Evolutionary conservation across 2,329 filamentous ascomycete species (phyloP).

Genomic region (Niveomyces coronatus): DNA sequence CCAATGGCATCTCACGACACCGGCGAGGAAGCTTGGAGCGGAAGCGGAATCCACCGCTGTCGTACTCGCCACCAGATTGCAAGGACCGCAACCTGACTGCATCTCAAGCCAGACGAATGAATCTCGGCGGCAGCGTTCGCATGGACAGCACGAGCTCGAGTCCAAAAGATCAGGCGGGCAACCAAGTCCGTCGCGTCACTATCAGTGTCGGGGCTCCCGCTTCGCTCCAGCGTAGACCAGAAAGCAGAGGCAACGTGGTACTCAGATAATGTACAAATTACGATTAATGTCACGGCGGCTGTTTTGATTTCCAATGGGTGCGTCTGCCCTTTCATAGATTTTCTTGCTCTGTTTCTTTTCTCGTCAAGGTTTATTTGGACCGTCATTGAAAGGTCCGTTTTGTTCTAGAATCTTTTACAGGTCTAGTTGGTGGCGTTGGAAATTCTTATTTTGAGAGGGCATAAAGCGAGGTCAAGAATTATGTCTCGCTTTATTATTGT

Average conservation of each 20-base stretch:
- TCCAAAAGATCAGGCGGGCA: conserved; percentile 15
- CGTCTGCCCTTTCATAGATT: too few relatives aligned
- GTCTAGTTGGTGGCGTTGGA: conserved; percentile 3
- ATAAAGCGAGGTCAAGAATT: neutral
- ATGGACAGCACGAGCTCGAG: conserved; percentile 18
- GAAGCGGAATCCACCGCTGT: conserved; percentile 41
- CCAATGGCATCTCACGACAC: conserved; percentile 46
- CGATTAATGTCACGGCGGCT: too few relatives aligned
- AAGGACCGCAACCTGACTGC: conserved; percentile 35
- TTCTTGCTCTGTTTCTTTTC: neutral
- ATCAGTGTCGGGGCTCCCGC: conserved; percentile 22
- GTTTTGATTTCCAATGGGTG: too few relatives aligned
- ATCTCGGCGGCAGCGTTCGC: conserved; percentile 34
- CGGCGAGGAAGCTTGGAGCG: conserved; percentile 41
- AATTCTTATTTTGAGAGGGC: neutral
- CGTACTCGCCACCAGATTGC: conserved; percentile 37
- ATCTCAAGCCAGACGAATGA: conserved; percentile 48
- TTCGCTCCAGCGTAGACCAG: conserved; percentile 19
- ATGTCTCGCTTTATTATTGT: conserved; percentile 4
- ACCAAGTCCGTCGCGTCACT: conserved; percentile 26
- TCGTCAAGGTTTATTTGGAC: too few relatives aligned
- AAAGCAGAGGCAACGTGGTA: conserved; percentile 18
- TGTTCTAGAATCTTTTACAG: neutral
- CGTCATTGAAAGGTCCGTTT: neutral
- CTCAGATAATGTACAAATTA: conserved; percentile 19